A percentile compares a stretch with the other conserved stretches of the same genome.
phyloP scores from a whole-genome alignment of 192 early-diverging fungal genomes.

The Backusella sp. region DNA sequence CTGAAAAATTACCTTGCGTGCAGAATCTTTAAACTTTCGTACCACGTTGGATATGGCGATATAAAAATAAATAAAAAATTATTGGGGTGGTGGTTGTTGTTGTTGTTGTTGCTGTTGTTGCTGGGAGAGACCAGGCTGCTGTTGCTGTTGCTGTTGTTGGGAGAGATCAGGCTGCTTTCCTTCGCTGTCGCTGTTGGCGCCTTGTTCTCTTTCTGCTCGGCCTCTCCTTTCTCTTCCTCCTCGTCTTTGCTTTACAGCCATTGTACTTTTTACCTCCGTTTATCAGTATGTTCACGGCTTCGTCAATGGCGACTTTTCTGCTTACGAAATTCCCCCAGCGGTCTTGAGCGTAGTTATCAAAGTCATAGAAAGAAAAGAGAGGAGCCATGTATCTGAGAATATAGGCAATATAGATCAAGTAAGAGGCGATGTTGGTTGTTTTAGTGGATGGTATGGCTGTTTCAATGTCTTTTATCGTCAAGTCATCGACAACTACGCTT shows the following conservation, averaged over 20 bases:
- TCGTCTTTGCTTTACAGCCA: neutral
- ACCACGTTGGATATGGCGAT: neutral
- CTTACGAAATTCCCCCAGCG: neutral
- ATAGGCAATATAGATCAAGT: neutral
- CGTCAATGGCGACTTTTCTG: neutral
- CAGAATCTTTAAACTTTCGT: too few relatives aligned
- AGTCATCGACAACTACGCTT: neutral
- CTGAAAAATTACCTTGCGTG: too few relatives aligned
- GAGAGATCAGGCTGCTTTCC: too few relatives aligned
- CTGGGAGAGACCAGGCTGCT: too few relatives aligned
- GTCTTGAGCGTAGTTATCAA: neutral
- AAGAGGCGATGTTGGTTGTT: neutral
- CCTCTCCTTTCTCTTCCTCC: neutral
- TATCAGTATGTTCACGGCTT: neutral
- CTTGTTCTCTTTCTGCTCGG: neutral
- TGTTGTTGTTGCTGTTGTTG: too few relatives aligned
- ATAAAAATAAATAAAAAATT: neutral
- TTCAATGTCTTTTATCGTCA: neutral
- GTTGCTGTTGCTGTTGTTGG: neutral
- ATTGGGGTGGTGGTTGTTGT: neutral
- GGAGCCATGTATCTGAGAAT: neutral
- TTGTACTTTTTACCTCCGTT: constrained; percentile 17
- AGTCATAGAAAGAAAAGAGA: neutral
- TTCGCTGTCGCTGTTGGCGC: too few relatives aligned
- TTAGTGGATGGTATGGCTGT: neutral